Base-by-base conservation (phyloP, 2,329 filamentous ascomycete species). In the Dryadomyces quercivorus region DNA sequence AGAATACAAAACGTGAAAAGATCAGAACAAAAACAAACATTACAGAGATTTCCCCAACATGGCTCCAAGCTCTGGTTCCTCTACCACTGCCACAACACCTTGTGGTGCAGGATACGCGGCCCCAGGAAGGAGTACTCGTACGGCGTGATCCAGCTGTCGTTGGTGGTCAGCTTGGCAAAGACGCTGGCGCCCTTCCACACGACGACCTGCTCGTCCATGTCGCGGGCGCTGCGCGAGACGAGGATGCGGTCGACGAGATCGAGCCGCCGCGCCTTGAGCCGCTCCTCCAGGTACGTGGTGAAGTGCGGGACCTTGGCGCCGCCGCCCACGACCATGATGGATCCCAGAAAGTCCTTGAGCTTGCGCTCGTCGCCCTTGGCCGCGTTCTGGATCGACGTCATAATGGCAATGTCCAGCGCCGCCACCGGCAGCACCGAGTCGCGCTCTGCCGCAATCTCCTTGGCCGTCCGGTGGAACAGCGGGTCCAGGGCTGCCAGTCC, bases 151-250 rank as follows among this genome's bases (percentile, higher is more conserved):
- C 93, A 98, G 63, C 86, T 93, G 68, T 98, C 93, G 70, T 97
- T 97, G 16, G 89, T 91, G 48, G 84, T 80, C 61, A 97, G 72
- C 71, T 95, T 90, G 2, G 89, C 91, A 74, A 96, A 98, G 16
- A 98, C 91, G 66, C 90, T 95, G 0, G 88, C 93, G 4, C 93
- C 93, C 76, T 98, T 98, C 93, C 93, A 98, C 9, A 85, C 84
- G 53, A 97, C 86, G n/a, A 97, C 91, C 70, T 96, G 90, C 57
- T 93, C 89, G 69, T 98, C 93, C 73, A 98, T 85, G 63, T 98
- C 93, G 63, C 92, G 77, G 0, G 93, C 93, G 76, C 76, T 93
- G 57, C 77, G 74, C 58, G 80, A 82, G 52, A 84, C 81, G 22
- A 83, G 69, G 58, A 84, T 81, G 57, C 75, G 73, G 36, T 84